Evolutionary conservation across 345 rosid genomes (phyloP), one percentile per base, ranked within the genome.

Genomic region (Hibiscus trionum): DNA sequence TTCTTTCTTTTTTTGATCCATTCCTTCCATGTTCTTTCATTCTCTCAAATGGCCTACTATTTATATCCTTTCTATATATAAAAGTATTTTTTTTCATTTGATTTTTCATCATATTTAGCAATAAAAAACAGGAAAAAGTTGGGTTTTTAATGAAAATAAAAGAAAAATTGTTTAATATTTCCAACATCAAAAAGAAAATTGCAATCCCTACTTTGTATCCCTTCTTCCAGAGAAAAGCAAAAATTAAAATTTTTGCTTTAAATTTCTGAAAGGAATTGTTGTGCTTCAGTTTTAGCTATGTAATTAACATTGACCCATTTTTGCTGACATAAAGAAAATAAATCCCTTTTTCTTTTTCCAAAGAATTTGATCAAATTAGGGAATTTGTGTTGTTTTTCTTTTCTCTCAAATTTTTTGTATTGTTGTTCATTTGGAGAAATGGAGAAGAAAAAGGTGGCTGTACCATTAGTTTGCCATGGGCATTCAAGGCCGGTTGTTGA

Each of bases 401-500:
- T 39, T 39, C 24, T 39, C 10, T 8, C 44, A 2, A 14, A 44
- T 7, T 26, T 71, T 26, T 4, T 37, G 49, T 66, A 16, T 61
- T 66, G 37, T 61, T 72, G 67, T 61, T 61, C n/a, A 68, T 16
- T 50, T 50, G 60, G 68, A 26, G 67, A 72, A 72, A 85, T 84
- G 88, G 81, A 88, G 21, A 84, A 88, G 82, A 71, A 80, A 75
- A 83, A 80, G 72, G 82, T 87, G 75, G 85, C 86, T 0, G 87
- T 80, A 71, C 96, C 96, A 8, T 79, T 90, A 79, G 90, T 90
- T 10, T 90, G 93, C 83, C 96, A 90, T 62, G 93, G 93, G 10
- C 96, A 90, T 85, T 90, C 96, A 16, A 88, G 93, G 67, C 96
- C 96, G 12, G 93, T 90, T 15, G 93, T 90, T 65, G 93, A 84